phyloP scores from a whole-genome alignment of 495 filamentous ascomycete genomes.

The Hypomontagnella submonticulosa region DNA sequence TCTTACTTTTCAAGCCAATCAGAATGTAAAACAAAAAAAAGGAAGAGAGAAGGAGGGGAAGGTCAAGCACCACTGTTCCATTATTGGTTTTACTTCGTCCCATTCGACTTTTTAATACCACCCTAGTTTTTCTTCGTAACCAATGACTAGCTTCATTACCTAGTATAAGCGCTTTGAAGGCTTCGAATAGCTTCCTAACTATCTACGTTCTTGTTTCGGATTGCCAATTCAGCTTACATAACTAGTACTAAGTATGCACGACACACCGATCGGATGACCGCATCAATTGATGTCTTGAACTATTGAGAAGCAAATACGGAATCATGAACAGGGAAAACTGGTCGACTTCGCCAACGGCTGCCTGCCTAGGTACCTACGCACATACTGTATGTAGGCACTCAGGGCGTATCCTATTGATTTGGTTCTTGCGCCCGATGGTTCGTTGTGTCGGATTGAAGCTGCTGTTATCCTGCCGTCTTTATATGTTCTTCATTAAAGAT shows the following conservation, averaged over 20 bases:
- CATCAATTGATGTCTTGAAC: conserved; percentile 17
- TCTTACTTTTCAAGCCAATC: too few species aligned
- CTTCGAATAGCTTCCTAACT: conserved; percentile 28
- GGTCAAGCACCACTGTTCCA: too few species aligned
- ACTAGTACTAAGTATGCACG: conserved; percentile 9
- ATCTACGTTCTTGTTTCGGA: conserved; percentile 20
- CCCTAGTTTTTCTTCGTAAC: neutral
- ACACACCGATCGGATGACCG: conserved; percentile 29
- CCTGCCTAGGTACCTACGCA: conserved; percentile 10
- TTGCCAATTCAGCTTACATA: conserved; percentile 3
- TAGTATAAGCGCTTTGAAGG: neutral
- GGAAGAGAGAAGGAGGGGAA: too few species aligned
- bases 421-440: conserved; percentile 12
- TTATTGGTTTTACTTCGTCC: too few species aligned
- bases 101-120: neutral
- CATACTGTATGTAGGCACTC: neutral
- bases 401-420: conserved; percentile 21
- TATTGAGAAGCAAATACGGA: neutral
- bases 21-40: too few species aligned
- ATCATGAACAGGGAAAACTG: conserved; percentile 20
- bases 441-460: conserved; percentile 20
- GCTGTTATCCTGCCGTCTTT: conserved; percentile 35
- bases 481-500: conserved; percentile 16
- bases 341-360: conserved; percentile 22
- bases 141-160: neutral